These are phyloP conservation scores for Phytophthora constricta DNA, from an alignment of 352 stramenopile genomes.

Conservation along the genomic window DNA sequence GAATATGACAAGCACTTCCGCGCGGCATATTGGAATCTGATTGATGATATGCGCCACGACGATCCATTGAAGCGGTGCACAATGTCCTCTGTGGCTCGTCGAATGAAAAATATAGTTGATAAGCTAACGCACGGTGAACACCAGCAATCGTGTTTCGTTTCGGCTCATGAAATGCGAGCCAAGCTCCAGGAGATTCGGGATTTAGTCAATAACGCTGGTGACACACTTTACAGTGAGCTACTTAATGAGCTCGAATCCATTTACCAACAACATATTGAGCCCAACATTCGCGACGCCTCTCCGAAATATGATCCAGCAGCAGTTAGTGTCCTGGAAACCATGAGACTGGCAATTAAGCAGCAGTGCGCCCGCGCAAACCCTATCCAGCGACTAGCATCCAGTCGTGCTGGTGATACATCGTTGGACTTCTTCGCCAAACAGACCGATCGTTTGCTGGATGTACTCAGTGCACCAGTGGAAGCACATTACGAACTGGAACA, in stretches of 20 bases:
- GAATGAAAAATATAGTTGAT: slow-evolving; percentile 2
- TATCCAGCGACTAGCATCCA: not conserved
- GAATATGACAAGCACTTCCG: not conserved
- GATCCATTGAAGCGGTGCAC: not conserved
- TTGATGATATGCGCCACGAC: not conserved
- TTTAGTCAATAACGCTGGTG: not conserved
- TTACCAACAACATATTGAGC: not conserved
- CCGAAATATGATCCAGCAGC: not conserved
- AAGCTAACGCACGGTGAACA: not conserved
- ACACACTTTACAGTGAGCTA: not conserved
- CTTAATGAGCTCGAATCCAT: not conserved
- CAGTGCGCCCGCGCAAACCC: not conserved
- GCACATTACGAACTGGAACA: not conserved
- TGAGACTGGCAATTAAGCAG: not conserved
- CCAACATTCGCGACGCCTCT: not conserved
- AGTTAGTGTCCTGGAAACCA: not conserved
- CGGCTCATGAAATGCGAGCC: not conserved
- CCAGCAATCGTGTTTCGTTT: not conserved
- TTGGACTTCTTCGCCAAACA: slow-evolving; percentile 5
- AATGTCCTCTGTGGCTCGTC: not conserved
- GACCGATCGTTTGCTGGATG: not conserved
- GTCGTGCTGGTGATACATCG: not conserved
- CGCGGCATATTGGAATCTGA: not conserved
- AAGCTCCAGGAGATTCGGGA: not conserved
- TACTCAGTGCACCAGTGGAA: not conserved